phyloP scores from a whole-genome alignment of 176 grass and related monocot genomes.

The Eleusine coracana region DNA sequence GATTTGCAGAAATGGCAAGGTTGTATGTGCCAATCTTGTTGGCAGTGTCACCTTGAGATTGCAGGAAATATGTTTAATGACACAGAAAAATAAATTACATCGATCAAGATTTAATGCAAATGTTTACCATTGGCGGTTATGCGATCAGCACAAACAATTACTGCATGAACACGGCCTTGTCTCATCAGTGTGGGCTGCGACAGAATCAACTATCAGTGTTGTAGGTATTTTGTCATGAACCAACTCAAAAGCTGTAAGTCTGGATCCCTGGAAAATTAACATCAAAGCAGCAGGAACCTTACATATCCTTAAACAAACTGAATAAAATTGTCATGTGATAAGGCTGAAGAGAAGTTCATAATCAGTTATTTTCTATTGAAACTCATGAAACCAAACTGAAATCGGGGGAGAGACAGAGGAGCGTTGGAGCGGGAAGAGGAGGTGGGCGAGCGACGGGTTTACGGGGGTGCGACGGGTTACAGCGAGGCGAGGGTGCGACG shows the following conservation, averaged over 20 bases:
- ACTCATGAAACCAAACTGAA: neutral
- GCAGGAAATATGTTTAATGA: slow-evolving; percentile 11
- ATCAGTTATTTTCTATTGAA: neutral
- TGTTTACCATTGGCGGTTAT: slow-evolving; percentile 80
- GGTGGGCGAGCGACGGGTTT: too few relatives aligned
- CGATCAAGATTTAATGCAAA: neutral
- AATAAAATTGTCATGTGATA: neutral
- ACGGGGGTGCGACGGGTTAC: too few relatives aligned
- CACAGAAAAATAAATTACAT: slow-evolving; percentile 1
- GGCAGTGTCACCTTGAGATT: slow-evolving; percentile 81
- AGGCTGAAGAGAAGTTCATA: neutral
- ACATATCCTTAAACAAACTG: neutral
- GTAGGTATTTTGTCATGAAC: slow-evolving; percentile 95
- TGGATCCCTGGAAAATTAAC: slow-evolving; percentile 70
- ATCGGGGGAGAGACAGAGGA: too few relatives aligned
- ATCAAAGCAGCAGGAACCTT: slow-evolving; percentile 23
- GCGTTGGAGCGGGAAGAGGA: too few relatives aligned
- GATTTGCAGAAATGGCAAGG: slow-evolving; percentile 72
- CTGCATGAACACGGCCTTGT: slow-evolving; percentile 60
- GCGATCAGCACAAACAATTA: slow-evolving; percentile 87
- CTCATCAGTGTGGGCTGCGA: slow-evolving; percentile 87
- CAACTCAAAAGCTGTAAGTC: slow-evolving; percentile 89
- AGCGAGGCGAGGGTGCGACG: too few relatives aligned
- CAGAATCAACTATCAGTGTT: slow-evolving; percentile 88
- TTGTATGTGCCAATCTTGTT: slow-evolving; percentile 99